These are phyloP conservation scores for Cystobasidium ongulense DNA, from an alignment of 768 basidiomycete species.

Conservation along the genomic window DNA sequence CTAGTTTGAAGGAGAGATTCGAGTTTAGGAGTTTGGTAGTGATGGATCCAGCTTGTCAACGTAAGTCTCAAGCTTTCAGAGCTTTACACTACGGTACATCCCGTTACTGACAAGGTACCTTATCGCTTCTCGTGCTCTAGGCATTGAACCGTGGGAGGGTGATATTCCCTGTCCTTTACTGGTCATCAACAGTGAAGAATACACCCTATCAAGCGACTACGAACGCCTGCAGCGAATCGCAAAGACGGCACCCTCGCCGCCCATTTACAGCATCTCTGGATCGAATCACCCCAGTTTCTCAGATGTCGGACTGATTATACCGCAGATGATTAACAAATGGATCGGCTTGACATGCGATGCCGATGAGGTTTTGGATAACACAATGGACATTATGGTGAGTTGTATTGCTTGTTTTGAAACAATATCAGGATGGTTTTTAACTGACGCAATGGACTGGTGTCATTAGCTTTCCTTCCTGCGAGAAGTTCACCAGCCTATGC, in stretches of 20 bases:
- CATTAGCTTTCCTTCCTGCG: neutral
- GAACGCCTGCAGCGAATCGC: neutral
- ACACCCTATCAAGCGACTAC: conserved; percentile 26
- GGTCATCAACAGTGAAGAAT: conserved; percentile 46
- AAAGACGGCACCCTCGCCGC: neutral
- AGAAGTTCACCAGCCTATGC: conserved; percentile 8
- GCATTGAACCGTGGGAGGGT: conserved; percentile 26
- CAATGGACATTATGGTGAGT: conserved; percentile 20
- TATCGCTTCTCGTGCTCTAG: neutral
- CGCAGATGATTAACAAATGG: conserved; percentile 28
- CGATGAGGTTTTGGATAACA: conserved; percentile 1
- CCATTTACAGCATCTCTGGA: conserved; percentile 32
- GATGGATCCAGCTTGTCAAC: conserved; percentile 28
- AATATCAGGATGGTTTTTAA: neutral
- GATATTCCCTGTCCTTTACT: conserved; percentile 41
- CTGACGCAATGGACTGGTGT: neutral
- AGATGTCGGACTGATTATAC: conserved; percentile 37
- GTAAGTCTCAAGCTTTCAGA: conserved; percentile 21
- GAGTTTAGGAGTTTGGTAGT: conserved; percentile 13
- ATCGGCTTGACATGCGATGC: conserved; percentile 23
- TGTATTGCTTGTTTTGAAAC: neutral
- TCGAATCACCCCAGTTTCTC: conserved; percentile 40
- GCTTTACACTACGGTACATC: neutral
- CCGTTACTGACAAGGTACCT: conserved; percentile 8
- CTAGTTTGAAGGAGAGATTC: conserved; percentile 1